phyloP scores from a whole-genome alignment of 495 filamentous ascomycete species.

The Tuber melanosporum region DNA sequence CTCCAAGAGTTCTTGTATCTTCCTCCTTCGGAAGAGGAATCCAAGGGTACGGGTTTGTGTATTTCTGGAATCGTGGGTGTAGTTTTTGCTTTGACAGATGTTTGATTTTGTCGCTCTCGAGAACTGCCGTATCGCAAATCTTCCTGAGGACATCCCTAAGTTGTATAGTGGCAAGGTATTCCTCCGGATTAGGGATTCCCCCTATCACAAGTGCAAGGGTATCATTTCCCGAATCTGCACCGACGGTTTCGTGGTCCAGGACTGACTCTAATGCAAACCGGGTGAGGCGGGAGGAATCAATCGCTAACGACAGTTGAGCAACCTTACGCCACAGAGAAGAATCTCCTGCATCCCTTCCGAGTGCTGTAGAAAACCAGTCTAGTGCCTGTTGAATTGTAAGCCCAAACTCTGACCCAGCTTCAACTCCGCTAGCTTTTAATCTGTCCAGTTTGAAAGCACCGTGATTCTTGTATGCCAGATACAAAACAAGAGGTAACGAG shows the following conservation, averaged over 20 bases:
- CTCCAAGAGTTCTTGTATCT: conserved; percentile 25
- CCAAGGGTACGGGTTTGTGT: conserved; percentile 71
- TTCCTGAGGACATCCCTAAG: conserved; percentile 60
- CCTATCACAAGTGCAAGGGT: conserved; percentile 57
- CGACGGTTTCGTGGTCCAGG: conserved; percentile 68
- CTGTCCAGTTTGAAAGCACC: conserved; percentile 80
- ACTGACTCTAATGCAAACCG: conserved; percentile 89
- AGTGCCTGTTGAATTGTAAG: conserved; percentile 34
- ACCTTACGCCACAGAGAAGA: conserved; percentile 88
- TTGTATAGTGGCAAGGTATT: conserved; percentile 73
- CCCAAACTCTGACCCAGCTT: conserved; percentile 37
- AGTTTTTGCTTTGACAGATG: conserved; percentile 58
- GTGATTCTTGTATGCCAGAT: conserved; percentile 90
- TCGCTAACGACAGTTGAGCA: conserved; percentile 65
- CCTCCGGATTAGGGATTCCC: conserved; percentile 50
- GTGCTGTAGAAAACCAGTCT: conserved; percentile 45
- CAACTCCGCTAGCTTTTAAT: conserved; percentile 48
- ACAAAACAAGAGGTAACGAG: conserved; percentile 75
- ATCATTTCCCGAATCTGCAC: conserved; percentile 60
- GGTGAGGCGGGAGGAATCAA: conserved; percentile 68
- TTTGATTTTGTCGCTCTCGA: conserved; percentile 61
- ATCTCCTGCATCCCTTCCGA: conserved; percentile 87
- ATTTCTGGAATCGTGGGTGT: conserved; percentile 56
- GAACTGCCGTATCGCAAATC: conserved; percentile 65
- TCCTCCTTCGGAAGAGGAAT: conserved; percentile 52